These are phyloP conservation scores for Naegleria fowleri DNA, from an alignment of 208 protist genomes.

Conservation along the genomic window DNA sequence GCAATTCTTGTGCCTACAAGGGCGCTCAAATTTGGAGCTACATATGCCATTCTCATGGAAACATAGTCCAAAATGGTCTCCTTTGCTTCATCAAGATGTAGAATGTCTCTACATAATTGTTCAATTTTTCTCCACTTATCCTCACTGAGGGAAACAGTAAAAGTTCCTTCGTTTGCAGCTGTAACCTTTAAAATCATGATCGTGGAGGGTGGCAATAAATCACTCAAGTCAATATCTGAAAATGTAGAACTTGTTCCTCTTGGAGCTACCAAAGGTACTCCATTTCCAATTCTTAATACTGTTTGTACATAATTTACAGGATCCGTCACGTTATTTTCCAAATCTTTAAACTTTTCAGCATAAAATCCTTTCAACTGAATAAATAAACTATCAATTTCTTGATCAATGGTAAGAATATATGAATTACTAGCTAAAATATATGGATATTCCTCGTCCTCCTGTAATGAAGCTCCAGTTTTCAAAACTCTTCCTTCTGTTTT, in stretches of 20 bases:
- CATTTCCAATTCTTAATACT: slow-evolving; percentile 7
- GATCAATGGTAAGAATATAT: neutral
- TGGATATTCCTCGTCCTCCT: neutral
- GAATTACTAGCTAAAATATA: slow-evolving; percentile 9
- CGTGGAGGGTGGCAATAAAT: neutral
- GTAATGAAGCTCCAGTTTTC: neutral
- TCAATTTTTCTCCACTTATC: neutral
- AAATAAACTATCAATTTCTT: slow-evolving; percentile 5
- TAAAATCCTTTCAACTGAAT: neutral
- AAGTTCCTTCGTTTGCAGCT: neutral
- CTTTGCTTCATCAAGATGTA: neutral
- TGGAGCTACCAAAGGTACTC: neutral
- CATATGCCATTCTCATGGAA: slow-evolving; percentile 64
- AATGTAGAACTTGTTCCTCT: neutral
- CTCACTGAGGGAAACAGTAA: neutral
- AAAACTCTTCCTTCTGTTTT: neutral
- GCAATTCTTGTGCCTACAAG: slow-evolving; percentile 79
- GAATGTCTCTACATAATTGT: neutral
- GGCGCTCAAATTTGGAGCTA: slow-evolving; percentile 78
- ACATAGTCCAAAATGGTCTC: neutral
- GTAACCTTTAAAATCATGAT: slow-evolving; percentile 11
- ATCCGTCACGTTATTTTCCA: neutral
- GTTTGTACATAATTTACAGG: neutral
- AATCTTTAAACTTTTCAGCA: slow-evolving; percentile 18
- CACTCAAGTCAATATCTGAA: neutral